phyloP scores from a whole-genome alignment of 108 stramenopile genomes.

The Nitzschia palea region DNA sequence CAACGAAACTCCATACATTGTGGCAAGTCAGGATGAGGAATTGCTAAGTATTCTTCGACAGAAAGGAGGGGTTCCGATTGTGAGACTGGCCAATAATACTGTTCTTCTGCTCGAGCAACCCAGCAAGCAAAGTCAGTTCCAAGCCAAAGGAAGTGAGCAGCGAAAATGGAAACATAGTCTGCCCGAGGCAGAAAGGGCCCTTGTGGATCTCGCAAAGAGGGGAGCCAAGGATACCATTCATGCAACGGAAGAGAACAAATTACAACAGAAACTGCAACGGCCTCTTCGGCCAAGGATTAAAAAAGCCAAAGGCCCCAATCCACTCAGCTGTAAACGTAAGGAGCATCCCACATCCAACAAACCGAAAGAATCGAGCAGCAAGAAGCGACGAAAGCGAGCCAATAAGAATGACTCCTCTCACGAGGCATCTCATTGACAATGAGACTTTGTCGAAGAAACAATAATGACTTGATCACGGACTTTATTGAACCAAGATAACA shows the following conservation, averaged over 20 bases:
- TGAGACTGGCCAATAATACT: conserved; percentile 62
- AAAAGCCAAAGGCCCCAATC: conserved; percentile 79
- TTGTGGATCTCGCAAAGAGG: conserved; percentile 46
- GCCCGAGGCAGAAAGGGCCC: conserved; percentile 54
- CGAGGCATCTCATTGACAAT: too few species aligned
- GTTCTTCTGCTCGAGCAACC: conserved; percentile 81
- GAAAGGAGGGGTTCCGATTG: conserved; percentile 52
- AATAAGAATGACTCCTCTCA: conserved; percentile 1
- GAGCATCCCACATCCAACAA: background rate
- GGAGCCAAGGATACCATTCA: conserved; percentile 10
- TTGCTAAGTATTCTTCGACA: conserved; percentile 55
- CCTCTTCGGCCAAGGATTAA: background rate
- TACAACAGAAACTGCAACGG: background rate
- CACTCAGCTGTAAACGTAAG: conserved; percentile 72
- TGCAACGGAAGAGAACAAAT: background rate
- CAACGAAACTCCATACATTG: conserved; percentile 47
- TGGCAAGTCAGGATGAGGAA: conserved; percentile 78
- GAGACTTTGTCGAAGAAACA: too few species aligned
- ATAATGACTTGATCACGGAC: too few species aligned
- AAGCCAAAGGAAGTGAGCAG: conserved; percentile 45
- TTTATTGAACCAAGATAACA: too few species aligned
- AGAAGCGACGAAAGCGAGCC: conserved; percentile 17
- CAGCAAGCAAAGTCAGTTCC: conserved; percentile 52
- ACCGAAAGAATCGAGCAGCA: conserved; percentile 5
- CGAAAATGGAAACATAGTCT: conserved; percentile 59